These are phyloP conservation scores for Houttuynia cordata DNA, from an alignment of 164 flowering plant species.

Conservation along the genomic window DNA sequence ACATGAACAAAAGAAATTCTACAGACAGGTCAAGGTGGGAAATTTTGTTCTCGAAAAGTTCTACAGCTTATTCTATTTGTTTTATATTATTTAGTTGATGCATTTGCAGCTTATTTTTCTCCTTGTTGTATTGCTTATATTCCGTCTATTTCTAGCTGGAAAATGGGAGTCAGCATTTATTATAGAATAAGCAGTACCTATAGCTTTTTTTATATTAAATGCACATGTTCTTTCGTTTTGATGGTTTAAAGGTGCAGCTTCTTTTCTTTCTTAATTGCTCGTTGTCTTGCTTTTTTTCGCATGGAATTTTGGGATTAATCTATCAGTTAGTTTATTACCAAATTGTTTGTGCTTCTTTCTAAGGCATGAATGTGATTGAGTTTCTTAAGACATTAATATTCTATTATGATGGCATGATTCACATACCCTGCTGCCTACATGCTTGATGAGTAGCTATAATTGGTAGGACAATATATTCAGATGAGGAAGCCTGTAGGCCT, in stretches of 20 bases:
- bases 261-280: no score
- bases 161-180: not conserved
- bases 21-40: conserved; percentile 78
- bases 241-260: no score
- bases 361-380: no score
- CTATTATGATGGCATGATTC: no score
- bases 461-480: not conserved
- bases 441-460: not conserved
- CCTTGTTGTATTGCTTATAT: not conserved
- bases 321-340: no score
- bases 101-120: not conserved
- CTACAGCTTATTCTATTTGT: not conserved
- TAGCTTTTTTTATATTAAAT: not conserved
- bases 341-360: no score
- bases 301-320: no score
- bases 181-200: not conserved
- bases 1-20: conserved; percentile 92
- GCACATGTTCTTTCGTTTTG: not conserved
- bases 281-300: no score
- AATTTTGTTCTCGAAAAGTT: not conserved
- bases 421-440: not conserved
- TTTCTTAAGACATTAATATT: no score
- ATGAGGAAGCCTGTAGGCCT: not conserved
- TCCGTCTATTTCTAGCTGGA: not conserved
- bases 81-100: no score